phyloP scores from a whole-genome alignment of 2,329 filamentous ascomycete species.

The Ascochyta viciae-villosae region DNA sequence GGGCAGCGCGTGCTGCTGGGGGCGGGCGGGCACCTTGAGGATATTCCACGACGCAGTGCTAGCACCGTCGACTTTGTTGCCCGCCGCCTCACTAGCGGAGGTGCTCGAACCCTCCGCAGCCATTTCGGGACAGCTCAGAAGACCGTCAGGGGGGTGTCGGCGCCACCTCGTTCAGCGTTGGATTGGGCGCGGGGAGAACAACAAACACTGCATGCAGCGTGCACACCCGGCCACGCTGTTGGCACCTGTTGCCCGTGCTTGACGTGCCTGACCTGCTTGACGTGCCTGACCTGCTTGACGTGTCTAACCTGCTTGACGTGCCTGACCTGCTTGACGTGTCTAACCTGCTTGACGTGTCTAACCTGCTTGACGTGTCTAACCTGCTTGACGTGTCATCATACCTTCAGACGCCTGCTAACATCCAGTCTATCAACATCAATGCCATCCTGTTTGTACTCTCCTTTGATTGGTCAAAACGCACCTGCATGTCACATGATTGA shows the following conservation, averaged over 20 bases:
- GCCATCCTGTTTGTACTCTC: too few relatives aligned
- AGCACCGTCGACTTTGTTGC: background rate
- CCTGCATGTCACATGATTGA: too few relatives aligned
- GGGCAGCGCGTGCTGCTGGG: slow-evolving; percentile 19
- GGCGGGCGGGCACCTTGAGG: background rate
- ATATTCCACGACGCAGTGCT: background rate
- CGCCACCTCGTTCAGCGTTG: slow-evolving; percentile 1
- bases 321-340: too few relatives aligned
- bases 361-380: too few relatives aligned
- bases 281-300: too few relatives aligned
- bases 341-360: too few relatives aligned
- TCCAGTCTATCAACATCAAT: too few relatives aligned
- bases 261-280: too few relatives aligned
- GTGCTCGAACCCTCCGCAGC: slow-evolving; percentile 15
- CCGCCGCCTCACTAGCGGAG: slow-evolving; percentile 11
- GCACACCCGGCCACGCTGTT: background rate
- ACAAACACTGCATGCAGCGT: slow-evolving; percentile 1
- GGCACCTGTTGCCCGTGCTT: slow-evolving; percentile 1
- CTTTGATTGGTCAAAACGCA: too few relatives aligned
- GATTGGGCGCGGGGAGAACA: slow-evolving; percentile 1
- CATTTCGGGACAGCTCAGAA: slow-evolving; percentile 8
- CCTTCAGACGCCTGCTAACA: too few relatives aligned
- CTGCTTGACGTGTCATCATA: too few relatives aligned
- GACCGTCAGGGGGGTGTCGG: slow-evolving; percentile 3
- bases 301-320: too few relatives aligned